These are phyloP conservation scores for Abortiporus biennis DNA, from an alignment of 1,284 basidiomycete species.

Conservation along the genomic window DNA sequence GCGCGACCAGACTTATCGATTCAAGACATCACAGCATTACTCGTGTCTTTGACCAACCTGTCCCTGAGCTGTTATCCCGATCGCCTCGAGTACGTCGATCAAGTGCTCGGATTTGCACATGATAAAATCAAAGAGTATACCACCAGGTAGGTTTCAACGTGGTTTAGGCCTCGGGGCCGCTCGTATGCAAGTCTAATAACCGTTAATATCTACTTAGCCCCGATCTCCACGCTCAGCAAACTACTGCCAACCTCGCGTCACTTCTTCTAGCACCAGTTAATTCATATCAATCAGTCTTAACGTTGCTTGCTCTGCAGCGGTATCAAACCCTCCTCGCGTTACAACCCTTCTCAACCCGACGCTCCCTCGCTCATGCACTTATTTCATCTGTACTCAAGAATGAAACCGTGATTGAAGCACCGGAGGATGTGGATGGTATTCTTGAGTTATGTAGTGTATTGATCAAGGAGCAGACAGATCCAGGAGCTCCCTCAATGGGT, in stretches of 20 bases:
- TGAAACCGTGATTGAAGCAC: conserved; percentile 86
- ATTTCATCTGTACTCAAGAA: conserved; percentile 92
- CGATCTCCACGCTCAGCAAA: conserved; percentile 82
- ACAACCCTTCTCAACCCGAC: conserved; percentile 85
- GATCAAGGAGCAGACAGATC: conserved; percentile 83
- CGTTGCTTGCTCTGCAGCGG: conserved; percentile 85
- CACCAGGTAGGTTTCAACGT: conserved; percentile 58
- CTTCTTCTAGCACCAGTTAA: conserved; percentile 89
- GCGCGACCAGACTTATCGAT: conserved; percentile 92
- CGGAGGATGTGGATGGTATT: conserved; percentile 88
- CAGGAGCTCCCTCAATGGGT: conserved; percentile 29
- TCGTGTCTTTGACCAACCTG: conserved; percentile 90
- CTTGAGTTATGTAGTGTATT: conserved; percentile 87
- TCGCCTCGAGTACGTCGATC: conserved; percentile 91
- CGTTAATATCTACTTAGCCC: conserved; percentile 42
- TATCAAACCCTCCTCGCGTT: conserved; percentile 78
- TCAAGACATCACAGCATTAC: conserved; percentile 90
- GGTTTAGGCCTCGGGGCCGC: too few species aligned
- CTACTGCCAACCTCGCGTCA: conserved; percentile 83
- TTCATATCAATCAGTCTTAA: conserved; percentile 90
- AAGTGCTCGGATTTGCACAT: conserved; percentile 83
- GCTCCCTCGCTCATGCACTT: conserved; percentile 87
- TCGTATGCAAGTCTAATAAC: conserved; percentile 1
- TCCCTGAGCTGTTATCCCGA: conserved; percentile 95
- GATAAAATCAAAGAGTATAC: conserved; percentile 81